Conservation (phyloP, 225 moss, liverwort and hornwort genomes). For the Pleurozium schreberi region DNA sequence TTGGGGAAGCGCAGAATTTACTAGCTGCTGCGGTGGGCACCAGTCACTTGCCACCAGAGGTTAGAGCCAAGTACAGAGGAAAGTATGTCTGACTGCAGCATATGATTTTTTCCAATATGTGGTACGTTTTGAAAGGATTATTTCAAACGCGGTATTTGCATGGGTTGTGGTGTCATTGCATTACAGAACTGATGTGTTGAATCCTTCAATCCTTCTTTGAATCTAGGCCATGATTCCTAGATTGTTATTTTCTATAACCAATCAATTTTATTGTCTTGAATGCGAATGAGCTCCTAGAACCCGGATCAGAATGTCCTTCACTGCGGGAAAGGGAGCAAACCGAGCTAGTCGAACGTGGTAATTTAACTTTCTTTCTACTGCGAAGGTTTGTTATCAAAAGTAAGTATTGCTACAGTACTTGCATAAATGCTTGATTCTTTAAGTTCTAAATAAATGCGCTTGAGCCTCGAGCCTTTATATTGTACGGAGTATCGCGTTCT, state of each 20-base stretch:
- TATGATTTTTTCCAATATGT: not conserved
- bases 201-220: not conserved
- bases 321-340: not conserved
- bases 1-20: constrained; percentile 27
- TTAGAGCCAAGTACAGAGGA: constrained; percentile 88
- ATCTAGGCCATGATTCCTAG: not conserved
- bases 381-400: not conserved
- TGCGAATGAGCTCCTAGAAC: not conserved
- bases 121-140: not conserved
- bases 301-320: not conserved
- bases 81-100: constrained; percentile 64
- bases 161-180: not conserved
- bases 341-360: not conserved
- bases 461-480: not conserved
- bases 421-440: not conserved
- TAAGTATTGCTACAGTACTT: not conserved
- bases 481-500: not conserved
- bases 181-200: not conserved
- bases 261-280: not conserved
- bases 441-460: not conserved
- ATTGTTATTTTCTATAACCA: not conserved
- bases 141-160: not conserved
- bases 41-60: constrained; percentile 36
- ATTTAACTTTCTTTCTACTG: not conserved
- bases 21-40: constrained; percentile 36